Conservation (phyloP, 768 basidiomycete species). For the Mycena venus region DNA sequence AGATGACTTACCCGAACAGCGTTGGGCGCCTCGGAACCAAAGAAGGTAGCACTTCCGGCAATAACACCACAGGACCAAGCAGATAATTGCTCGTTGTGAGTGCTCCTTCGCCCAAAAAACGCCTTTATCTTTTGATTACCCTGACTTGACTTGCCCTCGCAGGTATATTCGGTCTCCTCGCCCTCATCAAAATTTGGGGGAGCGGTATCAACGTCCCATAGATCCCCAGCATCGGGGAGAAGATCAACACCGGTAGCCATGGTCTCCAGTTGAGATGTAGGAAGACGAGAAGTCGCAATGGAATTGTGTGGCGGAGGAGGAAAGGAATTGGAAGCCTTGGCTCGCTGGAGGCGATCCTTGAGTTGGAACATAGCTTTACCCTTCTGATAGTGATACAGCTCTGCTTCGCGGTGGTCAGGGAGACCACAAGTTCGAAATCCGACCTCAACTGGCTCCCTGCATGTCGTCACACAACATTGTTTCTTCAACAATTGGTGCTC, state of each 20-base stretch:
- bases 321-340: slow-evolving; percentile 14
- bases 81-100: slow-evolving; percentile 47
- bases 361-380: slow-evolving; percentile 30
- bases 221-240: background rate
- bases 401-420: slow-evolving; percentile 18
- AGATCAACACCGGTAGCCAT: slow-evolving; percentile 5
- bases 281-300: background rate
- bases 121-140: slow-evolving; percentile 40
- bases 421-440: slow-evolving; percentile 13
- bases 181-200: no score
- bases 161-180: slow-evolving; percentile 8
- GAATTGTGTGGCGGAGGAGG: background rate
- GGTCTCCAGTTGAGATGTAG: background rate
- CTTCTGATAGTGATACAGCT: slow-evolving; percentile 9
- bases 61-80: slow-evolving; percentile 46
- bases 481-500: background rate
- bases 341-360: slow-evolving; percentile 27
- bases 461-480: background rate
- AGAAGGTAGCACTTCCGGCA: slow-evolving; percentile 42
- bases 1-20: slow-evolving; percentile 35
- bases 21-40: slow-evolving; percentile 41
- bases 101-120: slow-evolving; percentile 42
- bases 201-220: no score
- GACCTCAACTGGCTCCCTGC: background rate
- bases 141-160: slow-evolving; percentile 8